A percentile compares a stretch with the other conserved stretches of the same genome.
phyloP scores from a whole-genome alignment of 1,139 yeast genomes.

The Geotrichum citri-aurantii region DNA sequence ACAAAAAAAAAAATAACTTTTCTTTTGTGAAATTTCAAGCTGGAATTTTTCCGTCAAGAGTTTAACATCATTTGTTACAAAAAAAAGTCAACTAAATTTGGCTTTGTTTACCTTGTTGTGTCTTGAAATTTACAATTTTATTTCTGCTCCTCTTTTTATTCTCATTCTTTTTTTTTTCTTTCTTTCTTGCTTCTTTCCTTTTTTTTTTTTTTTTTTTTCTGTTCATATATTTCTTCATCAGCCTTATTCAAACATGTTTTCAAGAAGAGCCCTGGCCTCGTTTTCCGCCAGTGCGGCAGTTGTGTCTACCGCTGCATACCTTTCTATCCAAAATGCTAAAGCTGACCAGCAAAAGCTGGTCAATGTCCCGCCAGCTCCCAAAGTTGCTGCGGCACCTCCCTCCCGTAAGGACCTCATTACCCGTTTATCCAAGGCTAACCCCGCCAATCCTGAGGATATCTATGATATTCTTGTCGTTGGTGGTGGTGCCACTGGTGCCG shows the following conservation, averaged over 20 bases:
- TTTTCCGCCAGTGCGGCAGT: not conserved
- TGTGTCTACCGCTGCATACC: constrained; percentile 2
- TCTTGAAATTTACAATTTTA: not conserved
- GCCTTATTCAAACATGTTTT: not conserved
- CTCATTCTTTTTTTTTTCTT: not conserved
- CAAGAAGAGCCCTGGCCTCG: constrained; percentile 7
- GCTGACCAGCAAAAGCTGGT: not conserved
- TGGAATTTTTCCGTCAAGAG: not conserved
- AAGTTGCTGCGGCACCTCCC: constrained; percentile 14
- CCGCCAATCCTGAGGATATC: constrained; percentile 17
- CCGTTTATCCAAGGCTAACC: constrained; percentile 8
- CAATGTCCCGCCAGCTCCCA: constrained; percentile 7
- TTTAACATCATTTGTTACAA: not conserved
- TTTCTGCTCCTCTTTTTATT: not conserved
- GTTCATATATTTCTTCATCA: not conserved
- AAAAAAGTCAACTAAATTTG: not conserved
- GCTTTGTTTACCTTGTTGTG: not conserved
- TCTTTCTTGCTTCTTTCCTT: not conserved
- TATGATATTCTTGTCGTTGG: constrained; percentile 84
- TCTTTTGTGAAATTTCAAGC: not conserved
- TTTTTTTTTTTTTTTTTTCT: not conserved
- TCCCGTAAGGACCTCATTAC: constrained; percentile 10
- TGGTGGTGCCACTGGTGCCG: constrained; percentile 96
- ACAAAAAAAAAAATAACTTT: not conserved
- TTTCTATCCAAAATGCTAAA: constrained; percentile 8